A percentile compares a stretch with the other conserved stretches of the same genome.
Conservation (phyloP, 768 basidiomycete genomes). For the Calvatia gigantea region DNA sequence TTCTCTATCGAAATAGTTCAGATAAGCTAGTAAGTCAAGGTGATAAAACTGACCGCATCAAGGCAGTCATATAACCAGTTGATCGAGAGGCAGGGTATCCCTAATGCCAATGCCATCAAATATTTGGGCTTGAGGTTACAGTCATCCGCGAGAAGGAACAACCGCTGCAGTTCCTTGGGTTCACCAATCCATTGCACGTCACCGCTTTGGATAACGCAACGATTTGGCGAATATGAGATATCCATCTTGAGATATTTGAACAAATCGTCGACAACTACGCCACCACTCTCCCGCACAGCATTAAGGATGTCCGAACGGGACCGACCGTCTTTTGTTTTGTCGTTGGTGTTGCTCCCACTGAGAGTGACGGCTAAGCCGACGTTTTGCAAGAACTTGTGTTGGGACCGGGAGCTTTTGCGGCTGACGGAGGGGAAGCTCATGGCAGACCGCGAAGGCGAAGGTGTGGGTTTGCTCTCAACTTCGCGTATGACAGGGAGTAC, state of each 20-base stretch:
- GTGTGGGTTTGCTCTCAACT: constrained; percentile 28
- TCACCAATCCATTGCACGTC: constrained; percentile 46
- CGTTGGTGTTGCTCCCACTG: constrained; percentile 31
- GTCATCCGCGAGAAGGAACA: constrained; percentile 69
- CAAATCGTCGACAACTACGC: constrained; percentile 62
- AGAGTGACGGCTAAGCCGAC: constrained; percentile 62
- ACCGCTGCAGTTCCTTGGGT: constrained; percentile 36
- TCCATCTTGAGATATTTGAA: constrained; percentile 51
- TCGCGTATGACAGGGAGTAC: constrained; percentile 42
- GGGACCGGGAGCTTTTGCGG: constrained; percentile 16
- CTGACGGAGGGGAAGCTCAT: constrained; percentile 30
- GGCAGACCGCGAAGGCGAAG: constrained; percentile 50
- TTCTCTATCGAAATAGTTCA: constrained; percentile 23
- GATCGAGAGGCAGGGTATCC: constrained; percentile 74
- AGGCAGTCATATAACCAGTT: constrained; percentile 49
- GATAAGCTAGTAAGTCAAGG: not conserved
- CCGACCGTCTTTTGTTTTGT: constrained; percentile 37
- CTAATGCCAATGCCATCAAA: constrained; percentile 77
- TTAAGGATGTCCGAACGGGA: constrained; percentile 25
- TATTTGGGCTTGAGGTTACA: constrained; percentile 73
- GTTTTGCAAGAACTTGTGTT: constrained; percentile 37
- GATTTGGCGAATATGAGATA: constrained; percentile 34
- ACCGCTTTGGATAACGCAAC: constrained; percentile 48
- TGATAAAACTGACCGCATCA: constrained; percentile 23
- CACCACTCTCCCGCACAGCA: constrained; percentile 49